Base-by-base conservation (phyloP, 768 basidiomycete genomes). In the Favolaschia claudopus region DNA sequence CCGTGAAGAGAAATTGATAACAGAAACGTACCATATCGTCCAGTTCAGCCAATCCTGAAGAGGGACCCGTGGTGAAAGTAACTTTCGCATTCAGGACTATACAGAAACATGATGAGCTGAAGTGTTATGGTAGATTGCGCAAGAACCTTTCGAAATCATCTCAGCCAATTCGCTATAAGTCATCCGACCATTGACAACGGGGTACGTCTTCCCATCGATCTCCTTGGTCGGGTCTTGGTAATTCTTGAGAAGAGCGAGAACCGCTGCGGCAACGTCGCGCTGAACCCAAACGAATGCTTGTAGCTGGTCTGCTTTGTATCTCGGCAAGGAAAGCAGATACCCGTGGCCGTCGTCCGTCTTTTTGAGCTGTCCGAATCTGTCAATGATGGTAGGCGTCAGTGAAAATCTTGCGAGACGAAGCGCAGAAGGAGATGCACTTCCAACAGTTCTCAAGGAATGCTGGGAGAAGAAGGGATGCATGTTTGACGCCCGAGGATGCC, bases 1-100 rank as follows among this genome's bases (percentile, higher is more conserved):
- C 9, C 20, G 24, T 17, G 5, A 32, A 7, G n/a, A 3, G 7
- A 4, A 29, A 29, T 7, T 14, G 5, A 22, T 25, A n/a, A 39
- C 27, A n/a, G 12, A 55, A n/a, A n/a, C 60, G 31, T 25, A 51
- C 49, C 53, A 61, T 61, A n/a, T 61, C 60, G 20, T 61, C 60
- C 15, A 43, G 1, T 4, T 19, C 6, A 0, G 38, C 15, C 27
- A 51, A 13, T 9, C 60, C 53, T 1, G 39, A 36, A 2, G 39
- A 22, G 15, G 45, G 46, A 14, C 17, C 25, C 14, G 32, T 50
- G 5, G 51, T 55, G 43, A 50, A 61, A 3, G 54, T 32, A 7
- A 61, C 60, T n/a, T 55, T 34, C 10, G n/a, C 47, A 17, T 42
- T 53, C 7, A 61, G 38, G n/a, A n/a, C n/a, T n/a, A n/a, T n/a